Percentiles rank a stretch among this genome's conserved stretches.
These are phyloP conservation scores for Lactarius hatsudake DNA, from an alignment of 768 basidiomycete species.

Conservation along the genomic window DNA sequence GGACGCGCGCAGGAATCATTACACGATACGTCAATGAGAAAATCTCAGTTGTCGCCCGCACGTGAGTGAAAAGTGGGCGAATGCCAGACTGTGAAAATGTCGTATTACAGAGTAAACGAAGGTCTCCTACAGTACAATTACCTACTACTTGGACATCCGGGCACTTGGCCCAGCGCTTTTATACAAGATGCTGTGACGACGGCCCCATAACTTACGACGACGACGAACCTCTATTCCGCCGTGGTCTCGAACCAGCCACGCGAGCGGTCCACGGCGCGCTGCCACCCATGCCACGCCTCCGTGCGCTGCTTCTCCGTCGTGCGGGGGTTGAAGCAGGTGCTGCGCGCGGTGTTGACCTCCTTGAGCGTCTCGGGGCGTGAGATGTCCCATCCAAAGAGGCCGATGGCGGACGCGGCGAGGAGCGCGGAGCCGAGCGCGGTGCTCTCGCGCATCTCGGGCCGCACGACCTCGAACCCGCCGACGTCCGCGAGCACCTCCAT, in stretches of 20 bases:
- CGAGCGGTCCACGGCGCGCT: conserved; percentile 82
- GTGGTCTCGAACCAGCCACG: conserved; percentile 73
- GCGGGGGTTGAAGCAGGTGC: conserved; percentile 60
- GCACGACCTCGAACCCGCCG: conserved; percentile 86
- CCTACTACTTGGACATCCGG: not conserved
- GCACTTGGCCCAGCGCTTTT: not conserved
- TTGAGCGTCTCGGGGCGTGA: conserved; percentile 74
- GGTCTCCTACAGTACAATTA: not conserved
- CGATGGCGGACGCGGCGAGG: conserved; percentile 85
- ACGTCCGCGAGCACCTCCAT: conserved; percentile 87
- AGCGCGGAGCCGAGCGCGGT: conserved; percentile 95
- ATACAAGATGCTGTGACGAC: not conserved
- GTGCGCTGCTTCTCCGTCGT: conserved; percentile 52
- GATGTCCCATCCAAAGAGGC: conserved; percentile 91
- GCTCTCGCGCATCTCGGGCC: conserved; percentile 96
- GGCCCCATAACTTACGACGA: not conserved
- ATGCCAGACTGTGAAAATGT: not conserved
- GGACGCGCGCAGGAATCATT: no score
- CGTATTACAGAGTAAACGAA: not conserved
- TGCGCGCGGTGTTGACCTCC: conserved; percentile 86
- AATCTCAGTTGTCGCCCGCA: not conserved
- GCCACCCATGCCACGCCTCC: conserved; percentile 78
- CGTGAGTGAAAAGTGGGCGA: not conserved
- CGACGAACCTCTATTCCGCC: conserved; percentile 26
- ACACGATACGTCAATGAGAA: no score